These are phyloP conservation scores for Fusarium luffae DNA, from an alignment of 2,329 filamentous ascomycete species.

Conservation along the genomic window DNA sequence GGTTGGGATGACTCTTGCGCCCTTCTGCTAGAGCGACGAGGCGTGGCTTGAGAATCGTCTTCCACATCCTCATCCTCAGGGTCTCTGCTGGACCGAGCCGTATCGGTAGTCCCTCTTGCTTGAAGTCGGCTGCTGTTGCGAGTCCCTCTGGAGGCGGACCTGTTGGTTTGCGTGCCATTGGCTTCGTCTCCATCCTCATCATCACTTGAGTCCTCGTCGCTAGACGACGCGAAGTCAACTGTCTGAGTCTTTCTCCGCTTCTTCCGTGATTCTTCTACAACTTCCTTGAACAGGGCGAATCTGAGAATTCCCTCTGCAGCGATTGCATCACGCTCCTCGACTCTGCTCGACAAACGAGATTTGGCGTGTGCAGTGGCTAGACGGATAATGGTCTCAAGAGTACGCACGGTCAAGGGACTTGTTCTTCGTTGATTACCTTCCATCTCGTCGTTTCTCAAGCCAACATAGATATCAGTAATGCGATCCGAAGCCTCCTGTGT, in stretches of 20 bases:
- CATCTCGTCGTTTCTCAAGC: slow-evolving; percentile 94
- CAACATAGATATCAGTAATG: slow-evolving; percentile 90
- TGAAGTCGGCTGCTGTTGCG: slow-evolving; percentile 41
- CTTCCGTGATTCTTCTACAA: slow-evolving; percentile 83
- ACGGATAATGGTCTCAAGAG: slow-evolving; percentile 97
- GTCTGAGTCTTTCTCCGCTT: slow-evolving; percentile 79
- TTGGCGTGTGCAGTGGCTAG: slow-evolving; percentile 96
- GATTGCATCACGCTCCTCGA: slow-evolving; percentile 89
- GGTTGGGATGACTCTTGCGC: slow-evolving; percentile 58
- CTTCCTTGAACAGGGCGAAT: slow-evolving; percentile 97
- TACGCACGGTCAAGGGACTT: slow-evolving; percentile 95
- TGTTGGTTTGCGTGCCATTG: slow-evolving; percentile 55
- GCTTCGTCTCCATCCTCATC: slow-evolving; percentile 68
- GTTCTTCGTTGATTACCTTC: slow-evolving; percentile 94
- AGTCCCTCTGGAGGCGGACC: slow-evolving; percentile 47
- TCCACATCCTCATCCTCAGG: slow-evolving; percentile 60
- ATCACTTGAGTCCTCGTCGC: slow-evolving; percentile 67
- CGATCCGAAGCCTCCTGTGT: slow-evolving; percentile 93
- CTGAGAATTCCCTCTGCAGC: slow-evolving; percentile 90
- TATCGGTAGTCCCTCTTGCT: slow-evolving; percentile 42
- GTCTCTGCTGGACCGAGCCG: slow-evolving; percentile 45
- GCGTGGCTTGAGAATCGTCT: slow-evolving; percentile 47
- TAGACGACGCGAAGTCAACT: slow-evolving; percentile 67
- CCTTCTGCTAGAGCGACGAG: slow-evolving; percentile 56
- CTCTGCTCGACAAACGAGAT: slow-evolving; percentile 84